These are phyloP conservation scores for Kluyveromyces dobzhanskii DNA, from an alignment of 805 yeast genomes.

Conservation along the genomic window DNA sequence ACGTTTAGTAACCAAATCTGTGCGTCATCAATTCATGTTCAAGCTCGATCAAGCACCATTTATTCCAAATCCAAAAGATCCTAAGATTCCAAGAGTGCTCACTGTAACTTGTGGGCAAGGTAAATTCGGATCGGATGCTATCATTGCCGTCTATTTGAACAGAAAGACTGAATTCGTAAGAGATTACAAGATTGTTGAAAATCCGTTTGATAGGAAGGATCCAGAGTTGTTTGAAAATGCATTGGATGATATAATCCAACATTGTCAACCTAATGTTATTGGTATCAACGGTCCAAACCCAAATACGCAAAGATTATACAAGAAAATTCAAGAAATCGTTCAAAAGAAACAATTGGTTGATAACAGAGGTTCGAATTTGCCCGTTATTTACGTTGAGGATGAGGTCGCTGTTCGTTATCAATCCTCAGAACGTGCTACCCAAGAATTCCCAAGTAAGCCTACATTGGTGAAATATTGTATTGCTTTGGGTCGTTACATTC, in stretches of 20 bases:
- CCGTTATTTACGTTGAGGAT: conserved; percentile 78
- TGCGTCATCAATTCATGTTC: conserved; percentile 59
- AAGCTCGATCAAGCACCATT: conserved; percentile 91
- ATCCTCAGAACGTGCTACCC: conserved; percentile 61
- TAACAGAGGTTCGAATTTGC: conserved; percentile 48
- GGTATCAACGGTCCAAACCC: conserved; percentile 86
- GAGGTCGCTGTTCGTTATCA: conserved; percentile 89
- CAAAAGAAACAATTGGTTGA: conserved; percentile 47
- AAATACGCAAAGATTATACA: conserved; percentile 52
- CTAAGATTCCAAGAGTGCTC: conserved; percentile 78
- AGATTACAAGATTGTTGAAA: conserved; percentile 67
- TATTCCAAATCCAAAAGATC: conserved; percentile 71
- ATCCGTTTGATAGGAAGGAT: conserved; percentile 44
- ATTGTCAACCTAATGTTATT: conserved; percentile 77
- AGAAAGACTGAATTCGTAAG: conserved; percentile 75
- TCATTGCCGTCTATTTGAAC: conserved; percentile 69
- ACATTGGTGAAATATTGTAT: conserved; percentile 75
- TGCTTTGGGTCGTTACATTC: conserved; percentile 85
- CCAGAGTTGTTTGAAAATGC: conserved; percentile 57
- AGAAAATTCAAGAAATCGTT: conserved; percentile 47
- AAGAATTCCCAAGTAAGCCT: conserved; percentile 80
- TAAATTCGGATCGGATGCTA: conserved; percentile 70
- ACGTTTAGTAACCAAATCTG: conserved; percentile 54
- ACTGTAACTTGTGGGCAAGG: conserved; percentile 85
- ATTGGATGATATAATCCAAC: conserved; percentile 50